Evolutionary conservation across 352 stramenopile genomes (phyloP).

Genomic region (Pythium aquatile): DNA sequence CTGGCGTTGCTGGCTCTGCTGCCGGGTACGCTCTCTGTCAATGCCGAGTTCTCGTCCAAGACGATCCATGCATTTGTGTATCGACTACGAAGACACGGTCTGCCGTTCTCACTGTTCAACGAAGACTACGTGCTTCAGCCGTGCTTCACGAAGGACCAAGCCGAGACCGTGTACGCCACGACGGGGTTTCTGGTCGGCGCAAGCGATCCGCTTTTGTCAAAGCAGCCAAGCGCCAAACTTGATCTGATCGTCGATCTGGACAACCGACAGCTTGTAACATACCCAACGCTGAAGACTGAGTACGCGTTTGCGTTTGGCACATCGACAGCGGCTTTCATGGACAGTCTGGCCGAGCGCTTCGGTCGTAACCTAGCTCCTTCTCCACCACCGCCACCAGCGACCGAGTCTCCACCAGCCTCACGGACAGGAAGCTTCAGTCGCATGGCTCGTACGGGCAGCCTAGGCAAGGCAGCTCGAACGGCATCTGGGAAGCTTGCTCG

Average conservation of each 20-base stretch:
- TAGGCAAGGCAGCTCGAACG: slow-evolving; percentile 14
- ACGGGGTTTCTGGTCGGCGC: slow-evolving; percentile 56
- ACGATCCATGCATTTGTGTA: slow-evolving; percentile 47
- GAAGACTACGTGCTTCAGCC: slow-evolving; percentile 49
- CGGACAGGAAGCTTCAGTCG: background rate
- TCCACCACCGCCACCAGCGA: background rate
- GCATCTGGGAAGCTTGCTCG: slow-evolving; percentile 18
- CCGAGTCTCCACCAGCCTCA: slow-evolving; percentile 8
- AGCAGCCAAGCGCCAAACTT: slow-evolving; percentile 39
- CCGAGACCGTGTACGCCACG: slow-evolving; percentile 27
- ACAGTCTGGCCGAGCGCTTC: slow-evolving; percentile 33
- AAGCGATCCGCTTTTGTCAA: slow-evolving; percentile 52
- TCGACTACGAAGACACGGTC: slow-evolving; percentile 37
- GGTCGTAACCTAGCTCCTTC: slow-evolving; percentile 23
- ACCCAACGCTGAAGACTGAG: slow-evolving; percentile 48
- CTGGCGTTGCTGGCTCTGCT: slow-evolving; percentile 55
- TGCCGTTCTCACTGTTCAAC: slow-evolving; percentile 40
- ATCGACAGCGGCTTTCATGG: slow-evolving; percentile 35
- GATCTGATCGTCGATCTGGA: slow-evolving; percentile 73
- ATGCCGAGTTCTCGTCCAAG: slow-evolving; percentile 31
- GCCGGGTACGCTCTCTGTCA: slow-evolving; percentile 42
- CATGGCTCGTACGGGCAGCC: slow-evolving; percentile 9
- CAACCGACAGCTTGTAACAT: slow-evolving; percentile 43
- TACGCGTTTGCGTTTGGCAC: slow-evolving; percentile 53
- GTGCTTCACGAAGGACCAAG: slow-evolving; percentile 41